phyloP scores from a whole-genome alignment of 192 early-diverging fungal genomes.

The Phlyctochytrium arcticum region DNA sequence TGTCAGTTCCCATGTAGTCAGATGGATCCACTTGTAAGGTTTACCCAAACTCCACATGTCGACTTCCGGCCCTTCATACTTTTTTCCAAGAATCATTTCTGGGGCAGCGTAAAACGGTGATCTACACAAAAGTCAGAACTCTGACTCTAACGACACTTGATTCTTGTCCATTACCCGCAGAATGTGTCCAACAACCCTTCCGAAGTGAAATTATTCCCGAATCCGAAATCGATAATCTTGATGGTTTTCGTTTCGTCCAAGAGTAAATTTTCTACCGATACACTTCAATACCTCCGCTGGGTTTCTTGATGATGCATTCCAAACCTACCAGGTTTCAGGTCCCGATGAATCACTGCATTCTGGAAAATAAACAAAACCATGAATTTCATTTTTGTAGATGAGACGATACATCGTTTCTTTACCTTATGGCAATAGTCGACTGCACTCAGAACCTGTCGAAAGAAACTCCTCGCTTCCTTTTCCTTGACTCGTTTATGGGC shows the following conservation, averaged over 20 bases:
- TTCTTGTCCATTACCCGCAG: slow-evolving; percentile 54
- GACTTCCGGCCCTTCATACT: slow-evolving; percentile 81
- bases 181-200: slow-evolving; percentile 52
- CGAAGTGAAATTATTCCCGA: slow-evolving; percentile 62
- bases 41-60: slow-evolving; percentile 79
- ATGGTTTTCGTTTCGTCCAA: slow-evolving; percentile 65
- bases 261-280: slow-evolving; percentile 70
- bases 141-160: slow-evolving; percentile 38
- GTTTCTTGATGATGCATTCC: neutral
- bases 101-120: slow-evolving; percentile 80
- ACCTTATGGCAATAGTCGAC: slow-evolving; percentile 59
- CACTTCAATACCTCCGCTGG: neutral
- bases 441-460: slow-evolving; percentile 76
- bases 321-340: slow-evolving; percentile 63
- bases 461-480: slow-evolving; percentile 79
- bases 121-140: slow-evolving; percentile 14
- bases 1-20: neutral
- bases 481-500: slow-evolving; percentile 75
- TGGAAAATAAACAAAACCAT: slow-evolving; percentile 9
- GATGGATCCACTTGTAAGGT: neutral
- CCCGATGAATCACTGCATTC: slow-evolving; percentile 66
- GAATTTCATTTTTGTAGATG: neutral
- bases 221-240: slow-evolving; percentile 88
- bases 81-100: slow-evolving; percentile 77
- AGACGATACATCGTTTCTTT: slow-evolving; percentile 32